Evolutionary conservation across 108 stramenopile genomes (phyloP).

Genomic region (Pelagomonas calceolata): DNA sequence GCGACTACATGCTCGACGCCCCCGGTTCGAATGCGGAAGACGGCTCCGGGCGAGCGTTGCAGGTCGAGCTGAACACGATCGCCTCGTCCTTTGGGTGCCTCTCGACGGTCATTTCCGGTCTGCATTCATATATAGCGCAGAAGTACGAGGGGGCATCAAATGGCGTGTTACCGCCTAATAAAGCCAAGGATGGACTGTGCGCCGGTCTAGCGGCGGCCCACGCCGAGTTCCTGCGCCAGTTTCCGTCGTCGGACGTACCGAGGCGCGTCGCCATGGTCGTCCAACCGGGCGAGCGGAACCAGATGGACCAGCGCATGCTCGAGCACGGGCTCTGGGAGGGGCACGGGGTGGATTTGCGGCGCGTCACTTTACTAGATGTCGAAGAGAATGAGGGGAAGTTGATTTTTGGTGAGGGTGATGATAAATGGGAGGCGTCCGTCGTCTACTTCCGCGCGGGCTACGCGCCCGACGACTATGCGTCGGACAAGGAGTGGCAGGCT

Average conservation of each 20-base stretch:
- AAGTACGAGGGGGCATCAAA: not conserved
- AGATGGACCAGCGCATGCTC: conserved; percentile 83
- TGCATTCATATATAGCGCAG: conserved; percentile 9
- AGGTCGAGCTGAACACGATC: conserved; percentile 97
- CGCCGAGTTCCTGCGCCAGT: conserved; percentile 46
- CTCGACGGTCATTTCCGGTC: conserved; percentile 6
- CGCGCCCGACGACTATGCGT: conserved; percentile 82
- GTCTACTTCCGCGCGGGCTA: conserved; percentile 93
- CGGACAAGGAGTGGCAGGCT: conserved; percentile 79
- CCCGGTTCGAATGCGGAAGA: not conserved
- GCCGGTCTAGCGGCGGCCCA: conserved; percentile 59
- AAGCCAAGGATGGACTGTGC: conserved; percentile 58
- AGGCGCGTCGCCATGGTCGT: conserved; percentile 71
- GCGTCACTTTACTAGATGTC: conserved; percentile 49
- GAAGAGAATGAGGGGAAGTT: conserved; percentile 3
- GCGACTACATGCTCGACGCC: conserved; percentile 91
- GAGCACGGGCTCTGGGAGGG: conserved; percentile 72
- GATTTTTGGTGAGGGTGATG: not conserved
- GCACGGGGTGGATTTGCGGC: conserved; percentile 62
- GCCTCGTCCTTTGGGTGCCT: conserved; percentile 81
- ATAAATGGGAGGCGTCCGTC: conserved; percentile 47
- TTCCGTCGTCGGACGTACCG: conserved; percentile 12
- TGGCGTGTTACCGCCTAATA: conserved; percentile 62
- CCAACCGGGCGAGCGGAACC: conserved; percentile 86
- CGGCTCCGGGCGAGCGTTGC: conserved; percentile 31